Evolutionary conservation across 495 filamentous ascomycete genomes (phyloP).

Genomic region (Talaromyces borbonicus): DNA sequence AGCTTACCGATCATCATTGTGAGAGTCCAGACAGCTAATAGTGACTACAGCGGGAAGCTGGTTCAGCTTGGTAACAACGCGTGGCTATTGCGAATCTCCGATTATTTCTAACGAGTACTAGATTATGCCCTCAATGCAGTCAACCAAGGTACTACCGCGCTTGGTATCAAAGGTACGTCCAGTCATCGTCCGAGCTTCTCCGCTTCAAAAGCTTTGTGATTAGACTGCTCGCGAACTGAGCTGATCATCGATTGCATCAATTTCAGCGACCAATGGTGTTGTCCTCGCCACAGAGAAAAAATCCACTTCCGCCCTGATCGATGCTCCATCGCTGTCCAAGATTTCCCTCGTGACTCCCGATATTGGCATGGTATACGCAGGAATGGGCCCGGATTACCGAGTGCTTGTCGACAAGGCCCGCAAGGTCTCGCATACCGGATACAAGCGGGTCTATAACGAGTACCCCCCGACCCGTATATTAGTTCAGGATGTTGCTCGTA

Average conservation of each 20-base stretch:
- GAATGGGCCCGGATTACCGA: conserved; percentile 98
- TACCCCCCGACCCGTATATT: conserved; percentile 98
- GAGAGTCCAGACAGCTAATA: conserved; percentile 37
- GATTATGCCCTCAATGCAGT: conserved; percentile 99
- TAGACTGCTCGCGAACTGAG: too few relatives aligned
- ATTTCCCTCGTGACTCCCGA: conserved; percentile 96
- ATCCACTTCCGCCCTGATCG: conserved; percentile 90
- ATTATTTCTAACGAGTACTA: conserved; percentile 24
- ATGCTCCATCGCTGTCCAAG: conserved; percentile 89
- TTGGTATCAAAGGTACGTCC: conserved; percentile 86
- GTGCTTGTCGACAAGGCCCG: conserved; percentile 95
- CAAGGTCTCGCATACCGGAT: conserved; percentile 97
- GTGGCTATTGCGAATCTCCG: neutral
- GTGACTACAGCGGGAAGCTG: conserved; percentile 71
- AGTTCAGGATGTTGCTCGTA: conserved; percentile 94
- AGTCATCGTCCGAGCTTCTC: too few relatives aligned
- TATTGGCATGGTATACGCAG: conserved; percentile 99
- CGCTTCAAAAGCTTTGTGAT: too few relatives aligned
- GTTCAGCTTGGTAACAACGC: conserved; percentile 50
- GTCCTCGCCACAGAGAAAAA: conserved; percentile 99
- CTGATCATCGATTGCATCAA: neutral
- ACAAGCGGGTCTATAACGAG: conserved; percentile 99
- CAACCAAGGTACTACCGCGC: conserved; percentile 96
- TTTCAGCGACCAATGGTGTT: conserved; percentile 72
- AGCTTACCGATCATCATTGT: conserved; percentile 12